Evolutionary conservation across 2,329 filamentous ascomycete genomes (phyloP), one percentile per base, ranked within the genome.

Genomic region (Fusarium agapanthi): DNA sequence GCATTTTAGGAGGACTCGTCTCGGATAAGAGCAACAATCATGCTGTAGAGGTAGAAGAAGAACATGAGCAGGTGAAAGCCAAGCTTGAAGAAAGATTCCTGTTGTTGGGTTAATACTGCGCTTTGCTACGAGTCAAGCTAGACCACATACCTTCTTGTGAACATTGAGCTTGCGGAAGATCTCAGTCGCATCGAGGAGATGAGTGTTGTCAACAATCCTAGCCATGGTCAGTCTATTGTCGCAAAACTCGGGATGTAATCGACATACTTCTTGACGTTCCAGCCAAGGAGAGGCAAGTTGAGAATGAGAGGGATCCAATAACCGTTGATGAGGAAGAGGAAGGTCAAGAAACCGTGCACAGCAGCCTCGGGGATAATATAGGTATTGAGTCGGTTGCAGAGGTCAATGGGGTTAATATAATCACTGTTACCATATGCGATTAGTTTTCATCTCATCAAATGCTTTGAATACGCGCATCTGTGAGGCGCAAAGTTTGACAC

Each of bases 41-140:
- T 97, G 91, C 93, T 97, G 90, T 97, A 97, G 64, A 99, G 92
- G 86, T 99, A 99, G 90, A 98, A 99, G 91, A 99, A 99, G 90
- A 99, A 99, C 95, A 99, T 98, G 86, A 99, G 84, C 69, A 99
- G 88, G 84, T 99, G 96, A 89, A 99, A 99, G 63, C 95, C 96
- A 47, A 99, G 93, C 87, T 99, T 99, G 87, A 96, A 92, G 84
- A 99, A 99, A 1, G 96, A 98, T 90, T 99, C 96, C 95, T 97
- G 64, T 79, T 61, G 9, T 73, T 68, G 22, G 4, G 67, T 82
- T 75, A 81, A 75, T 60, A 28, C 35, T 58, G 55, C 55, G 20
- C 37, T 43, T 50, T 53, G 53, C 28, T 50, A 18, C 15, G 40
- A 30, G n/a, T 9, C 18, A 35, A 47, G 41, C 24, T 45, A 22